phyloP scores from a whole-genome alignment of 768 basidiomycete genomes.

The Tremella mesenterica region DNA sequence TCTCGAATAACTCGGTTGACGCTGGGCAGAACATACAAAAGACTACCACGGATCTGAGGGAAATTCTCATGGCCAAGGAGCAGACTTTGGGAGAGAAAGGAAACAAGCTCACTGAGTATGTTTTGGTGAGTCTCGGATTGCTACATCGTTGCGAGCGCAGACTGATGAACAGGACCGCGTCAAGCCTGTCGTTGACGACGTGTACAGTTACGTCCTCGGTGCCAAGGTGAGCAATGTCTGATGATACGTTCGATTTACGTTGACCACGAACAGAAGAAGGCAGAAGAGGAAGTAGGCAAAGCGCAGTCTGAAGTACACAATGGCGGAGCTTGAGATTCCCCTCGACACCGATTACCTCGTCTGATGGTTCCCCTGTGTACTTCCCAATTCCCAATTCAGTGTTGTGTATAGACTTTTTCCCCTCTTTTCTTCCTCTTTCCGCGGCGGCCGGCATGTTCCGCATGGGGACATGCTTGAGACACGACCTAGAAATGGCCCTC shows the following conservation, averaged over 20 bases:
- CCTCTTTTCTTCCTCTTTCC: too few relatives aligned
- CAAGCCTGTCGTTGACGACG: constrained; percentile 39
- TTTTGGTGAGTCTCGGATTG: constrained; percentile 19
- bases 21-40: constrained; percentile 20
- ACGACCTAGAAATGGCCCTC: too few relatives aligned
- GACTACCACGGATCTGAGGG: constrained; percentile 27
- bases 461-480: too few relatives aligned
- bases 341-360: too few relatives aligned
- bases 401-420: too few relatives aligned
- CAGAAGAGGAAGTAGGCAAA: constrained; percentile 19
- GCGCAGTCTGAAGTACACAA: too few relatives aligned
- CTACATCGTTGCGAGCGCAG: not conserved
- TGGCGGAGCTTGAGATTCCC: too few relatives aligned
- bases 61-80: constrained; percentile 36
- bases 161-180: constrained; percentile 28
- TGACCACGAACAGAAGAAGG: constrained; percentile 17
- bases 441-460: too few relatives aligned
- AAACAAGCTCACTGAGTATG: constrained; percentile 36
- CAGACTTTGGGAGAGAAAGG: constrained; percentile 34
- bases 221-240: constrained; percentile 26
- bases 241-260: not conserved
- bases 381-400: too few relatives aligned
- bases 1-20: too few relatives aligned
- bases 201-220: constrained; percentile 37
- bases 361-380: too few relatives aligned